phyloP scores from a whole-genome alignment of 2,329 filamentous ascomycete genomes.

The Colletotrichum sp. region DNA sequence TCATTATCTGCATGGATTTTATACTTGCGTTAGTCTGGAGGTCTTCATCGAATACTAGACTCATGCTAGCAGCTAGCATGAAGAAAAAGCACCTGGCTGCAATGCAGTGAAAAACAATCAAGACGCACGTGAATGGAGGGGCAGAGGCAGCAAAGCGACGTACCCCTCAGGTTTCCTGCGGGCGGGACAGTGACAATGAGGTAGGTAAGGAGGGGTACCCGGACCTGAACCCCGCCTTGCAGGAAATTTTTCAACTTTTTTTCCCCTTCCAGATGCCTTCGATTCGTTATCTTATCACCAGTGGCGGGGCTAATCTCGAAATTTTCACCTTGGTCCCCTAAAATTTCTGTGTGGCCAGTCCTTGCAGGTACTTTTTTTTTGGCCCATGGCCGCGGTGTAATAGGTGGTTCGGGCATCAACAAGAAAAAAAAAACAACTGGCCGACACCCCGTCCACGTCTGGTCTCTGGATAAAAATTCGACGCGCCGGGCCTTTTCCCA shows the following conservation, averaged over 20 bases:
- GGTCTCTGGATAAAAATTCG: conserved; percentile 17
- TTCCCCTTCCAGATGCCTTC: neutral
- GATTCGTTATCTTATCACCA: conserved; percentile 20
- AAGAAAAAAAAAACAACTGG: conserved; percentile 2
- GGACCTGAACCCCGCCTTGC: conserved; percentile 16
- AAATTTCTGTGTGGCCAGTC: conserved; percentile 14
- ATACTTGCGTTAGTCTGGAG: neutral
- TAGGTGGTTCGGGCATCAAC: conserved; percentile 18
- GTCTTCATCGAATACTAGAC: neutral
- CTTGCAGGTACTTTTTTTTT: neutral
- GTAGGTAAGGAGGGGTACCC: conserved; percentile 8
- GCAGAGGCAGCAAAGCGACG: neutral
- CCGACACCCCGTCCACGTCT: neutral
- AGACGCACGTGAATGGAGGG: conserved; percentile 18
- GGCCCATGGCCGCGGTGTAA: neutral
- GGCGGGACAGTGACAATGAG: neutral
- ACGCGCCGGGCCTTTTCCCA: conserved; percentile 9
- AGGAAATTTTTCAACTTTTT: conserved; percentile 10
- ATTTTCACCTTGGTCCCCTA: conserved; percentile 22
- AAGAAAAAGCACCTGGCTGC: neutral
- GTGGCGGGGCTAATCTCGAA: conserved; percentile 20
- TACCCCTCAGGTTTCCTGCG: neutral
- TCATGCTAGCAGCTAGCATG: neutral
- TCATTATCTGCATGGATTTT: neutral
- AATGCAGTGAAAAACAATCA: neutral